phyloP scores from a whole-genome alignment of 2,329 filamentous ascomycete genomes.

The Lasiodiplodia hormozganensis region DNA sequence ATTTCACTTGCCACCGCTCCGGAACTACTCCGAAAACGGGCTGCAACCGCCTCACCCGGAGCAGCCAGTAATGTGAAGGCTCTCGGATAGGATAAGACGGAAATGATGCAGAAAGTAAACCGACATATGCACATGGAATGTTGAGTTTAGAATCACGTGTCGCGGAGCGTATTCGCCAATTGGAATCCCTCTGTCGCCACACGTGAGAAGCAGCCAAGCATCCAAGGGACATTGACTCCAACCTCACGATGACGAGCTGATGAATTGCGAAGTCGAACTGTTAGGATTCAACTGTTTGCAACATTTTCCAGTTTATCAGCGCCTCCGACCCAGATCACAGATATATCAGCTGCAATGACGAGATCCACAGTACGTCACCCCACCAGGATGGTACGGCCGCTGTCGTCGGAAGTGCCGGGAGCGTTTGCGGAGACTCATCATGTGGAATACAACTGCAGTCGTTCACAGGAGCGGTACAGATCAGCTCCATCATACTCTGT shows the following conservation, averaged over 20 bases:
- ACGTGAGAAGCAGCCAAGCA: constrained; percentile 2
- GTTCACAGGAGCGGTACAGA: not conserved
- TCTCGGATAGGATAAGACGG: not conserved
- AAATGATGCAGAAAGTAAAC: not conserved
- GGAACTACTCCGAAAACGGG: not conserved
- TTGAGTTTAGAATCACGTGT: constrained; percentile 1
- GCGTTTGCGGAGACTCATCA: not conserved
- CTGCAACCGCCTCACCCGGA: not conserved
- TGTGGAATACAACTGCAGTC: constrained; percentile 1
- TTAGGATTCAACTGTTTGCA: not conserved
- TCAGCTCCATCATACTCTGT: constrained; percentile 10
- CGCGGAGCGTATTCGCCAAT: not conserved
- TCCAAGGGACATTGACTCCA: not conserved
- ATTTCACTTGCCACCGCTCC: not conserved
- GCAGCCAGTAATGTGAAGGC: not conserved
- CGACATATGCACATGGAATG: not conserved
- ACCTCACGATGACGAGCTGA: not conserved
- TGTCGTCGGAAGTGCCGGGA: constrained; percentile 10
- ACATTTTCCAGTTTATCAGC: not conserved
- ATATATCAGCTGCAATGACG: constrained; percentile 10
- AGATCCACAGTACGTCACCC: constrained; percentile 14
- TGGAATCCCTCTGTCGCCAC: not conserved
- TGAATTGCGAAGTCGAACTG: not conserved
- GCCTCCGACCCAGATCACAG: not conserved
- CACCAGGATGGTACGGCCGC: constrained; percentile 4